phyloP scores from a whole-genome alignment of 108 stramenopile species.

The Mediolabrus comicus region DNA sequence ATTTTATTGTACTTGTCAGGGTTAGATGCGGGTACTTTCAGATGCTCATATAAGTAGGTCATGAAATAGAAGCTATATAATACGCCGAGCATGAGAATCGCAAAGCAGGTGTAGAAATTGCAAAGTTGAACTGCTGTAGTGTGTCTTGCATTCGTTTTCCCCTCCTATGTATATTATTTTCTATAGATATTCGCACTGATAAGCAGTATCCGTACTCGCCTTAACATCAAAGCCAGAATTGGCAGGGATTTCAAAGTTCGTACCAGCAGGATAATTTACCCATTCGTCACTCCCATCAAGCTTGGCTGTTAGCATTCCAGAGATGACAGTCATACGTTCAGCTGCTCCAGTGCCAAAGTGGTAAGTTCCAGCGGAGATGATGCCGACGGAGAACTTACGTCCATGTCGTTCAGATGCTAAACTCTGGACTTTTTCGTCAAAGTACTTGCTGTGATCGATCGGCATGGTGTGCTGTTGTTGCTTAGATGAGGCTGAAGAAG shows the following conservation, averaged over 20 bases:
- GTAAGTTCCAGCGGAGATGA: constrained; percentile 36
- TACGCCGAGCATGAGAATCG: no score
- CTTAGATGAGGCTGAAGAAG: no score
- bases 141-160: no score
- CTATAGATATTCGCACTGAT: constrained; percentile 33
- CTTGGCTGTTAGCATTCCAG: constrained; percentile 38
- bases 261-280: constrained; percentile 45
- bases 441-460: constrained; percentile 30
- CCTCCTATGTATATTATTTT: no score
- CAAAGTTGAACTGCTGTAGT: no score
- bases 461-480: constrained; percentile 20
- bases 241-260: constrained; percentile 35
- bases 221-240: constrained; percentile 49
- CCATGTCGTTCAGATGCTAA: constrained; percentile 29
- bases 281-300: constrained; percentile 44
- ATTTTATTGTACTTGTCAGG: no score
- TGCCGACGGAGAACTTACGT: constrained; percentile 45
- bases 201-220: constrained; percentile 30
- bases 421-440: constrained; percentile 29
- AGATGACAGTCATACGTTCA: constrained; percentile 49
- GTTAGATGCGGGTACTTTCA: no score
- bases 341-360: constrained; percentile 44
- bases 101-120: no score
- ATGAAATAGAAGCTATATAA: no score
- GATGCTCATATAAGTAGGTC: no score